A percentile compares a stretch with the other conserved stretches of the same genome.
Conservation (phyloP, 1,284 basidiomycete genomes). For the Fistulina hepatica region DNA sequence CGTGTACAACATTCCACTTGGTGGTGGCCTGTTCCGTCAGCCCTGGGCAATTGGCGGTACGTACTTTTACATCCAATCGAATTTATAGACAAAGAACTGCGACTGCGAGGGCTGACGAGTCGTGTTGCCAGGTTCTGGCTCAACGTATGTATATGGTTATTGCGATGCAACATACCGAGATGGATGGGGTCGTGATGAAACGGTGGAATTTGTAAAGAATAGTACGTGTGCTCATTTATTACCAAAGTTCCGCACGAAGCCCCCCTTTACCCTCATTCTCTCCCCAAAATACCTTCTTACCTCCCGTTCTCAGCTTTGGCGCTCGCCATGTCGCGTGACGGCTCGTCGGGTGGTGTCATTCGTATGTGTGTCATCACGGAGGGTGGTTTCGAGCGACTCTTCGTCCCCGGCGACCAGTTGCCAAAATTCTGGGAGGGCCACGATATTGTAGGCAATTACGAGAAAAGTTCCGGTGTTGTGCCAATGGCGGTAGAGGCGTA, state of each 20-base stretch:
- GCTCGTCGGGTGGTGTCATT: conserved; percentile 95
- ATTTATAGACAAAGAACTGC: too few species aligned
- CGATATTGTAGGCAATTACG: conserved; percentile 42
- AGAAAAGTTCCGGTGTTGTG: conserved; percentile 31
- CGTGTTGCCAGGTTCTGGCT: conserved; percentile 68
- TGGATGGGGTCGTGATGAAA: conserved; percentile 88
- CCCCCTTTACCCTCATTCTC: not conserved
- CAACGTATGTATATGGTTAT: conserved; percentile 97
- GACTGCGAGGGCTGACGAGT: too few species aligned
- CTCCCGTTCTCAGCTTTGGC: conserved; percentile 56
- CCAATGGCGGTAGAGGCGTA: conserved; percentile 63
- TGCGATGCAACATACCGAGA: conserved; percentile 97
- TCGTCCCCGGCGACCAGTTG: conserved; percentile 88
- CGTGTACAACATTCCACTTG: conserved; percentile 94
- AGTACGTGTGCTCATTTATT: conserved; percentile 44
- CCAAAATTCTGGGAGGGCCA: conserved; percentile 81
- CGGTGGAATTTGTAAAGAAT: conserved; percentile 92
- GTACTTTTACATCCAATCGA: conserved; percentile 16
- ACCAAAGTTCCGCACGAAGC: not conserved
- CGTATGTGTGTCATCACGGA: conserved; percentile 96
- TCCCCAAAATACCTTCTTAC: conserved; percentile 6
- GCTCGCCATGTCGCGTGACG: conserved; percentile 96
- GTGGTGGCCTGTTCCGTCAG: conserved; percentile 88
- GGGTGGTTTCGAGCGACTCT: conserved; percentile 83
- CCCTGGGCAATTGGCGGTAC: conserved; percentile 94